Evolutionary conservation across 78 protist genomes (phyloP), one percentile per base, ranked within the genome.

Genomic region (Mantamonas sphyraenae): DNA sequence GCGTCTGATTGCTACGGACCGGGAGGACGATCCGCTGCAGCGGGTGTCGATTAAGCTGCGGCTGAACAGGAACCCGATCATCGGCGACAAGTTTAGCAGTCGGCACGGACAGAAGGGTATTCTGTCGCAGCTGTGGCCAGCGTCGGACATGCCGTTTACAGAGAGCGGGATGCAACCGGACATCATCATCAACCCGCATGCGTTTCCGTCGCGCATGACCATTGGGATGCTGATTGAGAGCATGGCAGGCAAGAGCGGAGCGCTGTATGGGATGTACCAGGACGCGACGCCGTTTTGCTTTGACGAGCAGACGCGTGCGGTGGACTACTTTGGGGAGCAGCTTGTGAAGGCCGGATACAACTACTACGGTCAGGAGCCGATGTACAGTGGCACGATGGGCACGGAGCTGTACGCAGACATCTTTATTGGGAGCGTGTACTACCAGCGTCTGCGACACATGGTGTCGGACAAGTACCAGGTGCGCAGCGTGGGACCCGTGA

Each of bases 191-290:
- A 98, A 98, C 80, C 99, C 99, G 35, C 96, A 98, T 80, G 97
- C 96, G 33, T 90, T 90, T 80, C 97, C 99, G n/a, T 95, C 99
- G 16, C 94, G 99, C 45, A 98, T 98, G 99, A 98, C 99, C 12
- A 96, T 98, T 34, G 97, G 98, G 16, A 96, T 96, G 99, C 61
- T 96, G 0, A 79, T 96, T 9, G 99, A 97, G 74, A 53, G 62
- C 45, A 73, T 97, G 83, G 97, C 99, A 0, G 95, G 83, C 66
- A 96, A 96, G 81, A 45, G 67, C 19, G 96, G 85, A 31, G 92
- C 97, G 16, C 28, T 79, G 37, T 83, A 95, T 53, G 99, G 95
- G n/a, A 42, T 39, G 12, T 78, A 28, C 74, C 88, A 80, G 55
- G 98, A 96, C 60, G 90, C 89, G 28, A 90, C 97, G 5, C 95